Base-by-base conservation (phyloP, 169 alveolate species). In the Neospora caninum region DNA sequence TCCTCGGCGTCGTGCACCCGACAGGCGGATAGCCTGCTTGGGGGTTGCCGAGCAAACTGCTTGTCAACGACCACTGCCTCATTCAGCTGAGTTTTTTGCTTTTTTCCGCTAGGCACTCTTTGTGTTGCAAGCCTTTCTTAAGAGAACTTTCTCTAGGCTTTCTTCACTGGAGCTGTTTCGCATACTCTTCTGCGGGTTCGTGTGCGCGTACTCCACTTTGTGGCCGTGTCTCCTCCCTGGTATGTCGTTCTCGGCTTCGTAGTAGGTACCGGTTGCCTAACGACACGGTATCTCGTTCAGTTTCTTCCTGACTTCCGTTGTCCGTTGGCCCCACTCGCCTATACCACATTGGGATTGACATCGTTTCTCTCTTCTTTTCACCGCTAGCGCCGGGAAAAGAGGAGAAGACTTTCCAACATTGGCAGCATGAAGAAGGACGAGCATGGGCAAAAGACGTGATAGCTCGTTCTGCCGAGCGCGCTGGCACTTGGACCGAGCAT, bases 401-500 rank as follows among this genome's bases (percentile, higher is more conserved):
- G 73, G 73, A 64, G 73, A 64, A 64, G n/a, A 22, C 73, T 13
- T 18, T 29, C 73, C n/a, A 64, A 64, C 25, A 16, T 64, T 64
- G 73, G 31, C 73, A 64, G 73, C 73, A 64, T 64, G 73, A 64
- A 64, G 73, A 27, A 64, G 73, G 73, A 7, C 25, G 73, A 29
- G 31, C 73, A 64, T 7, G 73, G 73, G 73, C 73, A 27, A 64
- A 22, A 64, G 73, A 27, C n/a, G 73, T 64, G 73, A 64, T 27
- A 64, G 73, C 73, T 64, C 73, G 73, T 64, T 64, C 73, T 64
- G 73, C 73, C 73, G 73, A 22, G 73, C 73, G 73, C 73, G 16
- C 73, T 16, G 25, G 73, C 73, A 27, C 73, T 64, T 64, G 73
- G n/a, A 64, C 73, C 73, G 73, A 64, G 73, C 73, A 64, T 64